A percentile compares a stretch with the other conserved stretches of the same genome.
These are phyloP conservation scores for Lodderomyces metapsilosis DNA, from an alignment of 1,139 yeast genomes.

Conservation along the genomic window DNA sequence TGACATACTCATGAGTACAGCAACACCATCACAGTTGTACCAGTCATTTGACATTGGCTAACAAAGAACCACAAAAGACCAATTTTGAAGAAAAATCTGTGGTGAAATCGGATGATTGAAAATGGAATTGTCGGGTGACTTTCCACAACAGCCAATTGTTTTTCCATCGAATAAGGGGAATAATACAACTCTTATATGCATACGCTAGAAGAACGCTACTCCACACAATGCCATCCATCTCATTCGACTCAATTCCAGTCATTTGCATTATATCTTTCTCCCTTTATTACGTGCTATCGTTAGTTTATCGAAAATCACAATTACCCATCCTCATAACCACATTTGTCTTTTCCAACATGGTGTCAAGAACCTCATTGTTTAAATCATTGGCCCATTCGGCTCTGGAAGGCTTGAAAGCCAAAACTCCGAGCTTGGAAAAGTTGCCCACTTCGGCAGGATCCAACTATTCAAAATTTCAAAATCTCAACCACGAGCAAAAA, in stretches of 20 bases:
- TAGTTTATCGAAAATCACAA: slow-evolving; percentile 18
- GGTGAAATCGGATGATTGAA: too few relatives aligned
- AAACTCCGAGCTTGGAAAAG: background rate
- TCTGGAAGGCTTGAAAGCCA: slow-evolving; percentile 1
- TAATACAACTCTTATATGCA: background rate
- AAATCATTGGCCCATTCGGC: slow-evolving; percentile 9
- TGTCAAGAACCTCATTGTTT: slow-evolving; percentile 26
- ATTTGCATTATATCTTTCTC: slow-evolving; percentile 7
- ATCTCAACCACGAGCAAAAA: slow-evolving; percentile 20
- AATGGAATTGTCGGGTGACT: too few relatives aligned
- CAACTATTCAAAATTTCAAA: slow-evolving; percentile 16
- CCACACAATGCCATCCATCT: background rate
- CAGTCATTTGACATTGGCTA: too few relatives aligned
- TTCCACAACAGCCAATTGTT: too few relatives aligned
- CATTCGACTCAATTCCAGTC: slow-evolving; percentile 8
- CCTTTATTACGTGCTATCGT: slow-evolving; percentile 10
- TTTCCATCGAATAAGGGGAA: too few relatives aligned
- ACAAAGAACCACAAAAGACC: too few relatives aligned
- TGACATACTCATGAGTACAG: too few relatives aligned
- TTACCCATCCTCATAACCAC: slow-evolving; percentile 30
- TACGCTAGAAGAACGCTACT: background rate
- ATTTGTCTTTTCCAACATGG: slow-evolving; percentile 32
- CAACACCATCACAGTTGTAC: too few relatives aligned
- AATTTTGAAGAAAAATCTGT: too few relatives aligned
- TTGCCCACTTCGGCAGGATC: slow-evolving; percentile 8